Evolutionary conservation across 306 rosid species (phyloP).

Genomic region (Citrullus colocynthis): DNA sequence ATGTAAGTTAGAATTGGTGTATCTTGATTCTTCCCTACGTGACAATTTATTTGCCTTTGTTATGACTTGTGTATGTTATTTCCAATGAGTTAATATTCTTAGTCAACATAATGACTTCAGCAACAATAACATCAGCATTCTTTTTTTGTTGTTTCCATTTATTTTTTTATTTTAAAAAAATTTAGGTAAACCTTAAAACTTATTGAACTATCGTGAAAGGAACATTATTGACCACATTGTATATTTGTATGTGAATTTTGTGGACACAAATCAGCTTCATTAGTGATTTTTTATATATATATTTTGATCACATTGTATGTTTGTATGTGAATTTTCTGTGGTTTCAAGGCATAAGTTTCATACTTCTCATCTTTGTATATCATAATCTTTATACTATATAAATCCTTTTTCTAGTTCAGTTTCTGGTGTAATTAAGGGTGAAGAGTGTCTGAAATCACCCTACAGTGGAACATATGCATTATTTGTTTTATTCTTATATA

Average conservation of each 20-base stretch:
- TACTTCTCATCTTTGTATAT: too few relatives aligned
- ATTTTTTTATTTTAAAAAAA: neutral
- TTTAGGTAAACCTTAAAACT: neutral
- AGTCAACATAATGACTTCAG: neutral
- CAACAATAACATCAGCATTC: neutral
- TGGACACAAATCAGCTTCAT: neutral
- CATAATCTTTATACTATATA: too few relatives aligned
- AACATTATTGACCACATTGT: neutral
- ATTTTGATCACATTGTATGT: too few relatives aligned
- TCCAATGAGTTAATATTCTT: neutral
- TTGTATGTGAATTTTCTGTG: too few relatives aligned
- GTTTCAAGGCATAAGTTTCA: too few relatives aligned
- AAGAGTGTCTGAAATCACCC: too few relatives aligned
- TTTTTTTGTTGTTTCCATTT: neutral
- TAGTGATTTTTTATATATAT: neutral
- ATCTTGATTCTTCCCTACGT: neutral
- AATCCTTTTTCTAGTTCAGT: too few relatives aligned
- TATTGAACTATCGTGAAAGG: neutral
- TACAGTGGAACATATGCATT: too few relatives aligned
- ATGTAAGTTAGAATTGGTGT: constrained; percentile 40
- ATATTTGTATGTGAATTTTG: neutral
- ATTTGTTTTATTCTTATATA: too few relatives aligned
- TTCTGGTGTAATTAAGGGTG: too few relatives aligned
- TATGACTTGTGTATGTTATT: neutral
- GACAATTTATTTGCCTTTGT: neutral